Percentiles rank a stretch among this genome's conserved stretches.
Conservation (phyloP, 73 alveolate species). For the Paramecium pentaurelia region DNA sequence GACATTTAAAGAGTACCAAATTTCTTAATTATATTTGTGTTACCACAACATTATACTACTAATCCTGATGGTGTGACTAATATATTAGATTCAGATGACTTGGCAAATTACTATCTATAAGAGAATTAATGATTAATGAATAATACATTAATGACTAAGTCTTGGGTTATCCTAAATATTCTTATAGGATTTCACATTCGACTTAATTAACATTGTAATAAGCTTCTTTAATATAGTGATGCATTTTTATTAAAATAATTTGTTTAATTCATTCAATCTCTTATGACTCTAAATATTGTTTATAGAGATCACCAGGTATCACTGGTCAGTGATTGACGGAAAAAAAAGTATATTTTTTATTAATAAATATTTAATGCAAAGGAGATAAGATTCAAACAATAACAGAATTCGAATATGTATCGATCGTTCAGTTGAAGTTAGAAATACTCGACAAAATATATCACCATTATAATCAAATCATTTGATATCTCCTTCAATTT, state of each 20-base stretch:
- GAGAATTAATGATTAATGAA: neutral
- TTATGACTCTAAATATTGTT: neutral
- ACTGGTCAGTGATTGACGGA: neutral
- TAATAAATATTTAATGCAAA: neutral
- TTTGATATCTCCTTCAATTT: neutral
- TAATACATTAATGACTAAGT: neutral
- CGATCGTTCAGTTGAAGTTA: neutral
- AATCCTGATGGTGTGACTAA: neutral
- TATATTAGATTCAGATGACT: neutral
- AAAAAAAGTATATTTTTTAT: neutral
- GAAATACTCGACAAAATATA: neutral
- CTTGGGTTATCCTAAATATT: neutral
- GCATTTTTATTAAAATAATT: neutral
- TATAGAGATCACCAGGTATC: neutral
- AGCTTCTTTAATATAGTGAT: neutral
- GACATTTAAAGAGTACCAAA: neutral
- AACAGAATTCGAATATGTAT: conserved; percentile 1
- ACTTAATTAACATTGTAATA: neutral
- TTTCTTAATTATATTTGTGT: neutral
- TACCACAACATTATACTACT: neutral
- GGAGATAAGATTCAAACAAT: neutral
- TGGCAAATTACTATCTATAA: neutral
- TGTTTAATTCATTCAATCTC: neutral
- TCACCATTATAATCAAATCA: neutral
- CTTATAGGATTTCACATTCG: neutral